These are phyloP conservation scores for Aspergillus pseudoterreus DNA, from an alignment of 2,329 filamentous ascomycete genomes.

Conservation along the genomic window DNA sequence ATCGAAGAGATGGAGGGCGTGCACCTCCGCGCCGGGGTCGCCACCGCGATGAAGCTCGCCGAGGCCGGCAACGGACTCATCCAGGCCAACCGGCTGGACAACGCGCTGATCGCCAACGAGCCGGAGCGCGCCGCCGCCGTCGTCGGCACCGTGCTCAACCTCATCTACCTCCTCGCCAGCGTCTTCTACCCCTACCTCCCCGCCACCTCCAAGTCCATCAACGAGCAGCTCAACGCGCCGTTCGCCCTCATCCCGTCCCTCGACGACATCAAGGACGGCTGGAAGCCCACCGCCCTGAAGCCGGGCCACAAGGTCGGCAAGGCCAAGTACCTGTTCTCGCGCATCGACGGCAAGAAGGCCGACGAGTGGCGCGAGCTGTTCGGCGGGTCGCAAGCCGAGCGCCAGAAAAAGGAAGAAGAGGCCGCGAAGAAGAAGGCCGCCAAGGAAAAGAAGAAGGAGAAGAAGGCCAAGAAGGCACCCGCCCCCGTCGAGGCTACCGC, in stretches of 20 bases:
- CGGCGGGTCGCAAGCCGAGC: constrained; percentile 62
- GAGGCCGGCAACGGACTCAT: constrained; percentile 58
- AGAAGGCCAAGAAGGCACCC: constrained; percentile 5
- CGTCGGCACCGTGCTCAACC: constrained; percentile 76
- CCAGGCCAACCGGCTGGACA: constrained; percentile 60
- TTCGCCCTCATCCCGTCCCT: constrained; percentile 56
- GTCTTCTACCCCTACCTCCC: constrained; percentile 84
- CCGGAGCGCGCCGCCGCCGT: constrained; percentile 59
- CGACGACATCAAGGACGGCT: constrained; percentile 46
- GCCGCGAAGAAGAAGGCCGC: constrained; percentile 39
- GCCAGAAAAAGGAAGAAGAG: constrained; percentile 58
- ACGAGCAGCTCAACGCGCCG: constrained; percentile 66
- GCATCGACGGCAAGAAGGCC: constrained; percentile 76
- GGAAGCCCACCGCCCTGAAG: constrained; percentile 58
- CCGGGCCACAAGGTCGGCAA: constrained; percentile 78
- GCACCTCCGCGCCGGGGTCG: constrained; percentile 55
- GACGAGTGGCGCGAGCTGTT: constrained; percentile 78
- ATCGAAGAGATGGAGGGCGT: constrained; percentile 57
- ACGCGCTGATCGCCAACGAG: constrained; percentile 56
- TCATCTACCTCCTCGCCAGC: constrained; percentile 75
- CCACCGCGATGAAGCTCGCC: constrained; percentile 54
- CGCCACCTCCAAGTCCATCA: constrained; percentile 69
- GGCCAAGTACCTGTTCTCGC: constrained; percentile 75
- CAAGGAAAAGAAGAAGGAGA: constrained; percentile 9
- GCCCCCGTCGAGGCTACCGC: constrained; percentile 30